Percentiles rank a stretch among this genome's conserved stretches.
Conservation (phyloP, 169 alveolate species). For the Theileria luwenshuni region DNA sequence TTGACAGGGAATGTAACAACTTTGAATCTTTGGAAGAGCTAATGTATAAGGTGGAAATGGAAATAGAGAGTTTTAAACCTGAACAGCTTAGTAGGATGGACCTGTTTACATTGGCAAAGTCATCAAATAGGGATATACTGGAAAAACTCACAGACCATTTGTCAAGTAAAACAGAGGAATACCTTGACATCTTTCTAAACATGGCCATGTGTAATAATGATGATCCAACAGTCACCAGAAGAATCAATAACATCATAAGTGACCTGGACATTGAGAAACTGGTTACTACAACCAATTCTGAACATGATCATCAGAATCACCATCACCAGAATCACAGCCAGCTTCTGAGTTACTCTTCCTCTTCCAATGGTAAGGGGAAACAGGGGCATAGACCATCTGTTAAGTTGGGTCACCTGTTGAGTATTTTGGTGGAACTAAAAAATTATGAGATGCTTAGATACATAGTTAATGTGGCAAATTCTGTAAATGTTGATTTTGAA, state of each 20-base stretch:
- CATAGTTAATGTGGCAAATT: background rate
- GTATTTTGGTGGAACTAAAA: background rate
- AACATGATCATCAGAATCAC: too few species aligned
- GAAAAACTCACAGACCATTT: background rate
- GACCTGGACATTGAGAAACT: background rate
- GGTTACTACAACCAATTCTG: too few species aligned
- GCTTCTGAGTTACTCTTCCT: background rate
- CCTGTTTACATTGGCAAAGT: conserved; percentile 13
- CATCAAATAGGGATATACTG: background rate
- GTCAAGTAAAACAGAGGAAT: background rate
- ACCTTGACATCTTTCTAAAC: background rate
- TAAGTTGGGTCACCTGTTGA: background rate
- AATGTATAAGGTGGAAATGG: background rate
- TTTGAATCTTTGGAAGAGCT: background rate
- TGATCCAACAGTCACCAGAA: background rate
- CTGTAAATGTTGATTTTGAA: background rate
- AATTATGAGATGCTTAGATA: background rate
- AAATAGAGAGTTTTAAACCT: background rate
- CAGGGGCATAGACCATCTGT: too few species aligned
- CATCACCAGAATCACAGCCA: too few species aligned
- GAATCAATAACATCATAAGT: background rate
- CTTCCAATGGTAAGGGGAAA: background rate
- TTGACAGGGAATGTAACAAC: background rate
- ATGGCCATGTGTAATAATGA: background rate
- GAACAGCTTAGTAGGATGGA: background rate